Evolutionary conservation across 1,284 basidiomycete species (phyloP), one percentile per base, ranked within the genome.

Genomic region (Rhodotorula sp.): DNA sequence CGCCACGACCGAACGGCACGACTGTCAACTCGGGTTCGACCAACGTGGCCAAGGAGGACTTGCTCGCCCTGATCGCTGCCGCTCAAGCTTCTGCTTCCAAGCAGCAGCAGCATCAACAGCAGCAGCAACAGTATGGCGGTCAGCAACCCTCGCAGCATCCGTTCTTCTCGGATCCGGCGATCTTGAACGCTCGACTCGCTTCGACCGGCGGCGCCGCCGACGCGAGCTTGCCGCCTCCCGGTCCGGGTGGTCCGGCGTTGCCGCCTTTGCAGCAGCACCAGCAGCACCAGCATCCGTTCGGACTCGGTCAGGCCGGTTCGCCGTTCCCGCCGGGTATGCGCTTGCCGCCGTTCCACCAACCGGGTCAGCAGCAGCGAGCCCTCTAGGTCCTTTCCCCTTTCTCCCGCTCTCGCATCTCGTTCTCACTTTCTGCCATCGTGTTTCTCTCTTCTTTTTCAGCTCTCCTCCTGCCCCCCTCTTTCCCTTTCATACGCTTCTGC

Each of bases 151-250:
- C 61, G 3, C 62, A 69, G 31, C 72, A 73, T 29, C 72, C 72
- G 29, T 73, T 73, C 69, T 73, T 76, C 57, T 69, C 69, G 26
- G 74, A 76, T 49, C 74, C 74, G 16, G 74, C 74, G 15, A 76
- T 76, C 58, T 66, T 76, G 46, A 73, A 69, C 56, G 71, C 72
- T 8, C 69, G 74, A 2, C 68, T 75, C 39, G 71, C 60, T 39
- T 48, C 59, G 21, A 48, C 52, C 14, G 61, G 31, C 10, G 48
- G 60, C 14, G 21, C 61, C 26, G 56, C 54, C n/a, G 67, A 62
- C 16, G 48, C 52, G 60, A 58, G 34, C 31, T 57, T 59, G 15
- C 65, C 54, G 47, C 69, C 64, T 43, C 10, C 39, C 39, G 39
- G 39, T 43, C 39, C 39, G 39, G 39, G 39, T 43, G 49, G 49